These are phyloP conservation scores for Crithidia acanthocephali DNA, from an alignment of 208 protist genomes.

Conservation along the genomic window DNA sequence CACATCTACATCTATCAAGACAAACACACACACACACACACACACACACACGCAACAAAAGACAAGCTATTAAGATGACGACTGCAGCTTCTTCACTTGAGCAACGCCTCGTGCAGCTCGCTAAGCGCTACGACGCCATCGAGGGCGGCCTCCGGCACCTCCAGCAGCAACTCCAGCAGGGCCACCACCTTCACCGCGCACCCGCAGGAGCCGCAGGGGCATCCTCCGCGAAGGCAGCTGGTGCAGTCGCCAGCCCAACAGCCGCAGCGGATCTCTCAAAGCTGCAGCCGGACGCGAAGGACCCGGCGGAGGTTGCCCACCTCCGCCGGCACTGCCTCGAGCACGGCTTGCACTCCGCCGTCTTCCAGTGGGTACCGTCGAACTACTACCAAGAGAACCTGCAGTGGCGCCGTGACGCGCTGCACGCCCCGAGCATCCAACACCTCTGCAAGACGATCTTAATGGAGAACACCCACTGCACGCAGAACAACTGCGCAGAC, in stretches of 20 bases:
- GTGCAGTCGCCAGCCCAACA: not conserved
- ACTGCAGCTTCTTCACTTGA: conserved; percentile 9
- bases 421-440: conserved; percentile 72
- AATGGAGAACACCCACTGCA: conserved; percentile 93
- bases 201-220: not conserved
- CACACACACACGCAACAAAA: too few species aligned
- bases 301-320: conserved; percentile 66
- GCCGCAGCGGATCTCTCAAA: conserved; percentile 34
- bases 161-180: conserved; percentile 20
- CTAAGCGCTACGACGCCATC: conserved; percentile 48
- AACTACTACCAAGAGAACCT: conserved; percentile 89
- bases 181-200: not conserved
- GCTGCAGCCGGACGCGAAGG: conserved; percentile 62
- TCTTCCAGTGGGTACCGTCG: conserved; percentile 86
- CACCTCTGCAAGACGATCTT: conserved; percentile 94
- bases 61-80: not conserved
- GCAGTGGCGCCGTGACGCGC: conserved; percentile 81
- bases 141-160: conserved; percentile 37
- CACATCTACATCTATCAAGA: too few species aligned
- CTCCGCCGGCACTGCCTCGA: conserved; percentile 61
- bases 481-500: conserved; percentile 57
- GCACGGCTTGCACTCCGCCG: conserved; percentile 48
- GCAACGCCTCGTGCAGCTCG: conserved; percentile 45
- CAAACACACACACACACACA: too few species aligned
- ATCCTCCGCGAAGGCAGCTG: not conserved